Evolutionary conservation across 768 basidiomycete species (phyloP), one percentile per base, ranked within the genome.

Genomic region (Rhodotorula paludigena): DNA sequence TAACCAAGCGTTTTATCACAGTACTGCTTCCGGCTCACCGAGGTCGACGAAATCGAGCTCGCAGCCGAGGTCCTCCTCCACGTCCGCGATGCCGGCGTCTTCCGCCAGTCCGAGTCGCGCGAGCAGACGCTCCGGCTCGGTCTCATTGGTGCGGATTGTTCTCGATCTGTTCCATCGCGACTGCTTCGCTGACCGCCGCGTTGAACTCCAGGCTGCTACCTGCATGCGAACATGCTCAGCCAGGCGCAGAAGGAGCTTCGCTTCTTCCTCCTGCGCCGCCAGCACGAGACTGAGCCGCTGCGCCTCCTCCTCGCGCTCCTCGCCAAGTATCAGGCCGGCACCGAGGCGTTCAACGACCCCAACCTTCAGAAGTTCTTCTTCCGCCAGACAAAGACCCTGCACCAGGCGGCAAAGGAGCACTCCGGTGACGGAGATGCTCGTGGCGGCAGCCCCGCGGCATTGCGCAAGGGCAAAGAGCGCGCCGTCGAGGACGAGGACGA

Each of bases 261-360:
- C 33, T 88, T 88, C 69, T 79, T 97, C 39, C 85, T 89, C 63
- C 85, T 83, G 39, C 79, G 80, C 0, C 82, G 91, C 74, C 91
- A 94, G 75, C 92, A 89, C 81, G 87, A 92, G 75, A 89, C 91
- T 60, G 90, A 93, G 48, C 87, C 91, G 0, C 79, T 89, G 20
- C 86, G 90, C 11, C 82, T 97, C 55, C 82, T 94, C 30, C 76
- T 87, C 7, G 87, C 88, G 0, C 84, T 84, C 0, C 82, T 96
- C 7, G 85, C 86, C 0, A 86, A 86, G 64, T 90, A 90, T 0
- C 73, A 87, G 8, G 82, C 82, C 35, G 82, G 87, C 6, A 85
- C 87, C 0, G 88, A 90, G 68, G 83, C 87, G 0, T 89, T 92
- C 79, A 86, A 89, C 70, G 84, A 84, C 2, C 84, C 86, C 0